Evolutionary conservation across 2,329 filamentous ascomycete species (phyloP).

Genomic region (Colletotrichum siamense): DNA sequence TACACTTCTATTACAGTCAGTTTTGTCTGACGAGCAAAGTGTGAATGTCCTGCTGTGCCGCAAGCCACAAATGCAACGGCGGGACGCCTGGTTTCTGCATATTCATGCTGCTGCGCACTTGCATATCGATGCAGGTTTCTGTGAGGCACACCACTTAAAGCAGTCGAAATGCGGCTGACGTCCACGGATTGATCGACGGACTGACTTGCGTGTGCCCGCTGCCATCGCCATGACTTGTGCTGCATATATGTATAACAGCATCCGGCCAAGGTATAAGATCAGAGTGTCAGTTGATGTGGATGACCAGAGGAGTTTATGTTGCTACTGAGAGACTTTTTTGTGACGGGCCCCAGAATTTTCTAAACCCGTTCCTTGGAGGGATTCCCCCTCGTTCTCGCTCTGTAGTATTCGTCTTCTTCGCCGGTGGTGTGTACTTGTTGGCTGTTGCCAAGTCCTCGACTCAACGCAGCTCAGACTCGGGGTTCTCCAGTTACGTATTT

Average conservation of each 20-base stretch:
- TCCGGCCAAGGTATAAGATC: not conserved
- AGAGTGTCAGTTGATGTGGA: not conserved
- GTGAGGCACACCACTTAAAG: not conserved
- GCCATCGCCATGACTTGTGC: not conserved
- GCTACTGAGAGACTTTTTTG: not conserved
- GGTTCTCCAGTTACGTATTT: not conserved
- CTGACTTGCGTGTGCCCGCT: not conserved
- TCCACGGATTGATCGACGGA: not conserved
- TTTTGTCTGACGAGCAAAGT: not conserved
- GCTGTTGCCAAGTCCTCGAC: not conserved
- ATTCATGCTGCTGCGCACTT: not conserved
- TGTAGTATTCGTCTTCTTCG: not conserved
- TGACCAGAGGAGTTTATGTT: not conserved
- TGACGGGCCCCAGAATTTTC: not conserved
- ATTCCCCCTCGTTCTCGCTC: not conserved
- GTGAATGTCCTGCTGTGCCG: not conserved
- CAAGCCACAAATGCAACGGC: not conserved
- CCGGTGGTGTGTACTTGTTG: not conserved
- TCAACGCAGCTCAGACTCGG: not conserved
- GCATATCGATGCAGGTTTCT: not conserved
- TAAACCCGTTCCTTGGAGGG: not conserved
- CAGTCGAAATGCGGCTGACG: not conserved
- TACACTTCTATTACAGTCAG: not conserved
- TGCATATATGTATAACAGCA: not conserved
- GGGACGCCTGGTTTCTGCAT: conserved; percentile 1